These are phyloP conservation scores for Annona squamosa DNA, from an alignment of 164 flowering plant genomes.

Conservation along the genomic window DNA sequence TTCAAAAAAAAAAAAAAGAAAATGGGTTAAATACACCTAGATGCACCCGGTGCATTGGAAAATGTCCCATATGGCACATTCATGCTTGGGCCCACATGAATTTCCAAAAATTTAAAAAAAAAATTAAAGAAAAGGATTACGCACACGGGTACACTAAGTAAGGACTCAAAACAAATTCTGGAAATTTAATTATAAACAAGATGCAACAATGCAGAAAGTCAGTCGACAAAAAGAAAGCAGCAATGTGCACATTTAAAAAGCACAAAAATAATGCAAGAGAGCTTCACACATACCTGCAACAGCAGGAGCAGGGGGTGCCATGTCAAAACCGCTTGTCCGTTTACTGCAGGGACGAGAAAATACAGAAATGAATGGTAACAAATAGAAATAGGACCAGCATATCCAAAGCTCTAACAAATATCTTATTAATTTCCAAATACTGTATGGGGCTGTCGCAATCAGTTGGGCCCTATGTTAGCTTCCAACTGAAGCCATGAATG, in stretches of 20 bases:
- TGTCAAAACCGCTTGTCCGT: conserved; percentile 78
- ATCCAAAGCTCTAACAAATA: background rate
- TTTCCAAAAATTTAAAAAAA: too few species aligned
- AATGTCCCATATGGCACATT: too few species aligned
- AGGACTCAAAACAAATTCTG: background rate
- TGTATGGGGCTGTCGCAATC: background rate
- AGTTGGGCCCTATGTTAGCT: background rate
- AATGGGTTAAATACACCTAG: too few species aligned
- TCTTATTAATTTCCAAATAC: background rate
- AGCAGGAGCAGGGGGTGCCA: conserved; percentile 61
- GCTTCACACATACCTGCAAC: conserved; percentile 33
- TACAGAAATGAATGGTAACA: conserved; percentile 5
- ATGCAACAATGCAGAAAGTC: background rate
- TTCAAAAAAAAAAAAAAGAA: too few species aligned
- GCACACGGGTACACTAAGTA: too few species aligned
- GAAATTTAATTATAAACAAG: conserved; percentile 2
- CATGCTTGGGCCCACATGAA: too few species aligned
- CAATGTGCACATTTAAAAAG: background rate
- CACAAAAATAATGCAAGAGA: background rate
- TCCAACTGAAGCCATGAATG: background rate
- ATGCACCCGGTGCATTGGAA: too few species aligned
- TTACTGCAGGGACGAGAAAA: conserved; percentile 37
- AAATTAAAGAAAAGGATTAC: background rate
- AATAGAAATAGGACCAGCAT: background rate
- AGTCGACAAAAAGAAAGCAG: background rate